Conservation (phyloP, 345 rosid genomes). For the Camelina hispida region DNA sequence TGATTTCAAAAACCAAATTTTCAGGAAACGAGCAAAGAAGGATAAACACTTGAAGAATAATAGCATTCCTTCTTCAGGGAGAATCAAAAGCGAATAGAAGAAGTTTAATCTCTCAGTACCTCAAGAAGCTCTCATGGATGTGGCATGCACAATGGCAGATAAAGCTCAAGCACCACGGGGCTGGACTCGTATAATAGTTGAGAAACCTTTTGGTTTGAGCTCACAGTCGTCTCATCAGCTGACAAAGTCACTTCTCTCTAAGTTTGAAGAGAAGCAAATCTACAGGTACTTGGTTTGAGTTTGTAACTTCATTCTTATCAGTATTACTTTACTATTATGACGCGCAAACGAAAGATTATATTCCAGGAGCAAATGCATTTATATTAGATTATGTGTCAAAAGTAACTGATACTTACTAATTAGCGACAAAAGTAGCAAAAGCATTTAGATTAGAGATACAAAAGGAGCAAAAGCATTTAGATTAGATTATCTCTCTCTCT, state of each 20-base stretch:
- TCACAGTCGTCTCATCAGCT: constrained; percentile 56
- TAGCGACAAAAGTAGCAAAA: no score
- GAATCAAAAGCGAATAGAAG: constrained; percentile 59
- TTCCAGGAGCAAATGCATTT: no score
- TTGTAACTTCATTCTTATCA: no score
- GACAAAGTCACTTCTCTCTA: constrained; percentile 66
- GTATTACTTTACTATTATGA: no score
- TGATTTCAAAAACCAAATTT: neutral
- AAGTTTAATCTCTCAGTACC: constrained; percentile 82
- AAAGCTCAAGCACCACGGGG: constrained; percentile 66
- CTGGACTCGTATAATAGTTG: constrained; percentile 78
- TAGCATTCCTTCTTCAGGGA: constrained; percentile 57
- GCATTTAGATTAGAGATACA: no score
- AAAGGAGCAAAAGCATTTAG: no score
- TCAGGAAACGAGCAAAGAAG: constrained; percentile 23
- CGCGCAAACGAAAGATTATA: no score
- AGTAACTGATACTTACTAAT: no score
- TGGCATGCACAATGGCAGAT: constrained; percentile 59
- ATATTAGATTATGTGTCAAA: no score
- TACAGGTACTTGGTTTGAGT: constrained; percentile 75
- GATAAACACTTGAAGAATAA: constrained; percentile 43
- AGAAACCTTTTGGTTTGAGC: constrained; percentile 81
- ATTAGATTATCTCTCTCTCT: no score
- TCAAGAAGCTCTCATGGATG: constrained; percentile 83
- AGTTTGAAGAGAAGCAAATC: constrained; percentile 68